These are phyloP conservation scores for Citrullus amarus DNA, from an alignment of 306 rosid species.

Conservation along the genomic window DNA sequence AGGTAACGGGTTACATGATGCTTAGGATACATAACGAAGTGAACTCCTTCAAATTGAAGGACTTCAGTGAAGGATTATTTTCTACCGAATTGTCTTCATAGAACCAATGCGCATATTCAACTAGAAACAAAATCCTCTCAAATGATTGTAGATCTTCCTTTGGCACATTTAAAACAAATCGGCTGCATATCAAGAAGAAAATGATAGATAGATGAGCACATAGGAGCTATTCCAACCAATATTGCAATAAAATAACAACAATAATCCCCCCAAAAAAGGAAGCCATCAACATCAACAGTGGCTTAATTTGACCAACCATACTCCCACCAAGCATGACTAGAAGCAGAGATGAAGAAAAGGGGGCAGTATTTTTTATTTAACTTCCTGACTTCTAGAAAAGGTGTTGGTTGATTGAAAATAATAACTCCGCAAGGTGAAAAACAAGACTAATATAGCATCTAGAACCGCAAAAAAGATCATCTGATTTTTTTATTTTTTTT, in stretches of 20 bases:
- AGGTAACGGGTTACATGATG: neutral
- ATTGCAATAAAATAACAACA: neutral
- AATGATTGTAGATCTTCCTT: conserved; percentile 95
- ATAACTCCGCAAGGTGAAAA: neutral
- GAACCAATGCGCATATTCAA: conserved; percentile 99
- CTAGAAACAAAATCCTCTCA: conserved; percentile 89
- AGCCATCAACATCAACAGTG: neutral
- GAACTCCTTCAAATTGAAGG: conserved; percentile 89
- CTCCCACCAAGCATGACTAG: neutral
- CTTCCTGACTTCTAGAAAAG: neutral
- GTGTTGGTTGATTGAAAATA: neutral
- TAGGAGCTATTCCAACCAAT: neutral
- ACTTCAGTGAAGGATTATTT: conserved; percentile 83
- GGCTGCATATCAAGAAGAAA: conserved; percentile 42
- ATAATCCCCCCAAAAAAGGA: neutral
- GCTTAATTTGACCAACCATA: neutral
- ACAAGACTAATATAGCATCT: neutral
- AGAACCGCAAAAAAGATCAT: neutral
- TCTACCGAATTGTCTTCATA: conserved; percentile 97
- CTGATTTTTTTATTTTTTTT: no score
- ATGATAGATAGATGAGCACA: neutral
- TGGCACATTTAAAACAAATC: conserved; percentile 91
- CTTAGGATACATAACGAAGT: conserved; percentile 83
- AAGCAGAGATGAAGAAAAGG: neutral
- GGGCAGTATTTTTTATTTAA: neutral